Evolutionary conservation across 1,284 basidiomycete genomes (phyloP), one percentile per base, ranked within the genome.

Genomic region (Rhodotorula glutinis): DNA sequence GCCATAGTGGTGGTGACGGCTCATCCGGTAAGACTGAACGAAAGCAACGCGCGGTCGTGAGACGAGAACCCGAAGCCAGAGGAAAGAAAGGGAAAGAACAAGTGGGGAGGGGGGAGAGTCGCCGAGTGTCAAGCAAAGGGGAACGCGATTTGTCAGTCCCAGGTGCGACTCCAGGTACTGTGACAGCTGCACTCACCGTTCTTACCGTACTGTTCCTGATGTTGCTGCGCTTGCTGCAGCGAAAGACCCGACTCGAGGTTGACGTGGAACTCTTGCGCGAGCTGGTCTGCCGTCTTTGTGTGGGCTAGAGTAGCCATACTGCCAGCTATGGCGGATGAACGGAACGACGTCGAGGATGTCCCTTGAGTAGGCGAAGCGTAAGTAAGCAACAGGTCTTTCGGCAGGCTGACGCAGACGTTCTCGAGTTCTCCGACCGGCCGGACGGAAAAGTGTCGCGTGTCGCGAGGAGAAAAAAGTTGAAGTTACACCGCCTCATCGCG

Each of bases 1-100:
- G 85, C 90, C 91, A 93, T 53, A 98, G 79, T 7, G 95, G 92
- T 5, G 92, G 96, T 1, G 91, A 82, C 0, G 90, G 87, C 21
- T 94, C 88, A 76, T 96, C 92, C 21, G 92, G 91, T 19, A 97
- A 83, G 77, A 89, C 91, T 94, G 77, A 8, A 9, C 33, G 23
- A 16, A 14, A 4, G 19, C 11, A 3, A 40, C 16, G 21, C 29
- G 30, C 16, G 40, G 43, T 17, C 67, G 25, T 29, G 29, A 11
- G 43, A 29, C 13, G 8, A 14, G 19, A 27, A 38, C 11, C 33
- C 5, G 44, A 19, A 25, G 52, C 47, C 30, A n/a, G 46, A 62
- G 16, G 66, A 27, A 33, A 41, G 41, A 23, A 44, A 14, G 3
- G 23, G 49, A 27, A 30, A 30, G 52, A 47, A 25, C 21, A n/a